Percentiles rank a stretch among this genome's conserved stretches.
Conservation (phyloP, 1,284 basidiomycete genomes). For the Ceratobasidium theobromae region DNA sequence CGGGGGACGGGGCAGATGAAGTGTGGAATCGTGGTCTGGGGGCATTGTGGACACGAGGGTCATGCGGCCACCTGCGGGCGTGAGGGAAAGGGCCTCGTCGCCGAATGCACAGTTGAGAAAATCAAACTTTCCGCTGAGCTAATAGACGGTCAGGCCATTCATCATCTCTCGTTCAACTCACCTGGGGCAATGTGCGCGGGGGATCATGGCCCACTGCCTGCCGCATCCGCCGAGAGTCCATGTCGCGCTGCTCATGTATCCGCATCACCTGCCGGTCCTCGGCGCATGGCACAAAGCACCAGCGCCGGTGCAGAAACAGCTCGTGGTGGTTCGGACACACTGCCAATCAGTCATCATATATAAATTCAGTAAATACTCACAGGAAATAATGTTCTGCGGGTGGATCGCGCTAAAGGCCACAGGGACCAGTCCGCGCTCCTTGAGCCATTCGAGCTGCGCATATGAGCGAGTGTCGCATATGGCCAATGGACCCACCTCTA, state of each 20-base stretch:
- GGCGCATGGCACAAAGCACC: slow-evolving; percentile 27
- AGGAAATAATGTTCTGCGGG: slow-evolving; percentile 28
- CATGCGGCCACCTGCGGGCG: slow-evolving; percentile 28
- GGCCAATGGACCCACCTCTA: slow-evolving; percentile 5
- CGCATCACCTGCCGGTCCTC: slow-evolving; percentile 26
- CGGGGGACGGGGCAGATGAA: slow-evolving; percentile 18
- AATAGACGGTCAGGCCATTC: neutral
- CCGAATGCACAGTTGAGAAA: slow-evolving; percentile 30
- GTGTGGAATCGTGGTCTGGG: slow-evolving; percentile 27
- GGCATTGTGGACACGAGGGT: slow-evolving; percentile 32
- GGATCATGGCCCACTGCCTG: slow-evolving; percentile 5
- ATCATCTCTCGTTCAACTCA: too few species aligned
- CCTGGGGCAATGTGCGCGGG: slow-evolving; percentile 17
- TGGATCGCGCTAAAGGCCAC: slow-evolving; percentile 8
- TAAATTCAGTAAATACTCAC: neutral
- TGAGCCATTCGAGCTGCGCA: slow-evolving; percentile 24
- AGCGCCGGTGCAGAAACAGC: slow-evolving; percentile 27
- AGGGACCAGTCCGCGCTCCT: slow-evolving; percentile 16
- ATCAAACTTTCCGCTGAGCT: slow-evolving; percentile 29
- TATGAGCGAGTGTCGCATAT: neutral
- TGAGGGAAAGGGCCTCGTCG: slow-evolving; percentile 26
- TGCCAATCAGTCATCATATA: neutral
- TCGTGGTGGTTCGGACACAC: slow-evolving; percentile 32
- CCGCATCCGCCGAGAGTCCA: slow-evolving; percentile 20
- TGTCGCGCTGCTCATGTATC: slow-evolving; percentile 23